Evolutionary conservation across 1,139 yeast genomes (phyloP).

Genomic region (Yamadazyma dendronema): DNA sequence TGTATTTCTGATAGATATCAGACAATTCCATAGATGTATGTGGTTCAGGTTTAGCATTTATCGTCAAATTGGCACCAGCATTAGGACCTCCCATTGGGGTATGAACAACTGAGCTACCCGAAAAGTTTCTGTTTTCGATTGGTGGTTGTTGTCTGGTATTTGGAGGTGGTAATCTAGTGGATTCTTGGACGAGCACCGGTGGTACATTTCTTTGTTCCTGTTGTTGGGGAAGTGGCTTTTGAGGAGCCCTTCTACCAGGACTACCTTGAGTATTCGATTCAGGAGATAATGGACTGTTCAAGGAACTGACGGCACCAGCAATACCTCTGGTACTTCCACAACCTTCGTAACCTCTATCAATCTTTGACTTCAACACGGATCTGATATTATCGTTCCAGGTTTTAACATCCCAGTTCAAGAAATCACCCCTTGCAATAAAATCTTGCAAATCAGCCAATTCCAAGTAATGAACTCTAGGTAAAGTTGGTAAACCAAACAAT

Average conservation of each 20-base stretch:
- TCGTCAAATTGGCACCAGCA: constrained; percentile 12
- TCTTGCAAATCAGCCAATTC: constrained; percentile 32
- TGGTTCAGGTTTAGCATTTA: constrained; percentile 12
- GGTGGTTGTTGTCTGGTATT: constrained; percentile 2
- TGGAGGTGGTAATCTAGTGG: constrained; percentile 7
- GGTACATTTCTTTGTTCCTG: neutral
- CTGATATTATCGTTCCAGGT: constrained; percentile 72
- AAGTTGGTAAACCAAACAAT: constrained; percentile 86
- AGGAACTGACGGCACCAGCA: constrained; percentile 55
- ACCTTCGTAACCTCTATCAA: constrained; percentile 76
- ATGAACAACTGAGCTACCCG: constrained; percentile 10
- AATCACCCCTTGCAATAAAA: constrained; percentile 21
- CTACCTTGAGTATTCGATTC: constrained; percentile 9
- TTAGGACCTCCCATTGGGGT: constrained; percentile 2
- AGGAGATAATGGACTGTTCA: constrained; percentile 27
- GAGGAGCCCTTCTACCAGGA: constrained; percentile 4
- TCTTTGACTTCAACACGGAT: constrained; percentile 58
- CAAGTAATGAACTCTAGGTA: constrained; percentile 84
- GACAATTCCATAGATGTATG: constrained; percentile 43
- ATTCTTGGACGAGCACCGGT: constrained; percentile 1
- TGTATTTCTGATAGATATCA: constrained; percentile 47
- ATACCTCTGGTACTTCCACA: constrained; percentile 71
- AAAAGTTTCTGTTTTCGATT: constrained; percentile 6
- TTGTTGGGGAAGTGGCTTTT: constrained; percentile 3
- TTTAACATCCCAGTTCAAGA: constrained; percentile 57